Percentiles rank a stretch among this genome's conserved stretches.
phyloP scores from a whole-genome alignment of 345 rosid genomes.

The Salix caprea region DNA sequence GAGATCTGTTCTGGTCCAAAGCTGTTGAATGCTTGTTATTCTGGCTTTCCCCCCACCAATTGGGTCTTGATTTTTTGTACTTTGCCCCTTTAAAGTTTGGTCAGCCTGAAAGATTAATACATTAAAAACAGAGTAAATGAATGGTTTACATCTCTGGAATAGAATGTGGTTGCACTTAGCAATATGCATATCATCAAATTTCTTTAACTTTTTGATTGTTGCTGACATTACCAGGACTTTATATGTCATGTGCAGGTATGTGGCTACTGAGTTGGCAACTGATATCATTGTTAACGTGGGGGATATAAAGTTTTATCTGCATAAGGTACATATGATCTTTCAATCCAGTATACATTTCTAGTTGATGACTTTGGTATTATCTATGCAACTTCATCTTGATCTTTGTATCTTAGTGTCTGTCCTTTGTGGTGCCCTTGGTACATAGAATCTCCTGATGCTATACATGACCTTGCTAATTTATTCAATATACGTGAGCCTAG shows the following conservation, averaged over 20 bases:
- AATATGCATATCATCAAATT: not conserved
- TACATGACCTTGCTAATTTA: not conserved
- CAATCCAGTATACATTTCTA: not conserved
- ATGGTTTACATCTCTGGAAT: not conserved
- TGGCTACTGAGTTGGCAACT: slow-evolving; percentile 67
- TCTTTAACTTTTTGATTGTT: not conserved
- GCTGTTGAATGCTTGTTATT: not conserved
- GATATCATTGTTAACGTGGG: slow-evolving; percentile 57
- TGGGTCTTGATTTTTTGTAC: not conserved
- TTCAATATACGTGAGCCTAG: not conserved
- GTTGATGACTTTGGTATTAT: not conserved
- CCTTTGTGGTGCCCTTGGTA: too few species aligned
- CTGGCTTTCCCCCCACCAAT: not conserved
- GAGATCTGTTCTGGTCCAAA: too few species aligned
- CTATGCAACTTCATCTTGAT: not conserved
- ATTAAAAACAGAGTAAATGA: not conserved
- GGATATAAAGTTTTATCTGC: slow-evolving; percentile 61
- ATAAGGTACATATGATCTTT: slow-evolving; percentile 55
- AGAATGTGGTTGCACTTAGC: not conserved
- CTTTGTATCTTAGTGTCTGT: not conserved
- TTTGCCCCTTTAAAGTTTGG: not conserved
- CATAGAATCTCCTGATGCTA: not conserved
- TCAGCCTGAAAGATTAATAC: not conserved
- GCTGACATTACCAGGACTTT: not conserved
- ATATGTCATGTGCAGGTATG: slow-evolving; percentile 41